Evolutionary conservation across 192 early-diverging fungal species (phyloP), one percentile per base, ranked within the genome.

Genomic region (Entomortierella chlamydospora): DNA sequence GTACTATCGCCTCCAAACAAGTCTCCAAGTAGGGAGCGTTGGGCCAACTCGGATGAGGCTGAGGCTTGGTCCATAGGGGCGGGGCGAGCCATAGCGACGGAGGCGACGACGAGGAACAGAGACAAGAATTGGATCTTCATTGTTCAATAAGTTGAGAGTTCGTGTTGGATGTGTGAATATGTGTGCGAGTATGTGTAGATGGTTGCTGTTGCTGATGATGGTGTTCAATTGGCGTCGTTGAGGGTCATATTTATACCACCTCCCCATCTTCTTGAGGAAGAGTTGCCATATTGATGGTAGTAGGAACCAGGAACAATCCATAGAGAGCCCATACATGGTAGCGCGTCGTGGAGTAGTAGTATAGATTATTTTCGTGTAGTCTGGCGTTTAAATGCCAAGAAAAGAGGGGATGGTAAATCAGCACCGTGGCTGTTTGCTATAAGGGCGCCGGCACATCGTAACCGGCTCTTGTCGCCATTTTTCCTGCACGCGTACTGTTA

Each of bases 101-200:
- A 53, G 4, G 69, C 69, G 29, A 71, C 60, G 2, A 71, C 60
- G 2, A 63, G 1, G 17, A 71, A 41, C 39, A 71, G 52, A 26
- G 69, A 71, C 4, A 71, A 25, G 59, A 45, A 42, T 62, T 71
- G 69, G 69, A 43, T 56, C 42, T 62, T 62, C 69, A 71, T 71
- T 45, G 22, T 47, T 7, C 4, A 30, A 47, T 3, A 47, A 47
- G 13, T 41, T 41, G 39, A 41, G n/a, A n/a, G n/a, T n/a, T n/a
- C n/a, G n/a, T n/a, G n/a, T n/a, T n/a, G n/a, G n/a, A n/a, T n/a
- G n/a, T n/a, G n/a, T n/a, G n/a, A n/a, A n/a, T n/a, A n/a, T n/a
- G n/a, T n/a, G n/a, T n/a, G n/a, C n/a, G n/a, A n/a, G n/a, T n/a
- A n/a, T n/a, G n/a, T n/a, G n/a, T n/a, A n/a, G n/a, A n/a, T n/a